Percentiles rank a stretch among this genome's conserved stretches.
These are phyloP conservation scores for Salix exigua DNA, from an alignment of 345 rosid genomes.

Conservation along the genomic window DNA sequence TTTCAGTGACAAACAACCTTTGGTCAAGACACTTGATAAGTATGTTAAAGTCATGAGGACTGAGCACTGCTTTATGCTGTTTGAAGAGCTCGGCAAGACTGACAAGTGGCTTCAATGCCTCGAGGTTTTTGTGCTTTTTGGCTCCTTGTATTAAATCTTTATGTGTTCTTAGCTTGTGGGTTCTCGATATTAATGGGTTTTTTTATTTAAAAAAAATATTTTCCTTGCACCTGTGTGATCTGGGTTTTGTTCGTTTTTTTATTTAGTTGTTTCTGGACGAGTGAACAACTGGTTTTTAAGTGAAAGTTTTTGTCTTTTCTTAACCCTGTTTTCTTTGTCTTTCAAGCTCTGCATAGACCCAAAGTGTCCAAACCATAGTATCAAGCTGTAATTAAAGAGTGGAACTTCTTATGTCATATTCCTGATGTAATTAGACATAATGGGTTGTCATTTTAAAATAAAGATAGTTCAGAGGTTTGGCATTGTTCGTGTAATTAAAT, in stretches of 20 bases:
- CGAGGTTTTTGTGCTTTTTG: slow-evolving; percentile 42
- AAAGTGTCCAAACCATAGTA: background rate
- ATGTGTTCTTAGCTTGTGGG: background rate
- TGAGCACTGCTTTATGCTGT: slow-evolving; percentile 79
- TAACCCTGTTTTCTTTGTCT: background rate
- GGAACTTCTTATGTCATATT: background rate
- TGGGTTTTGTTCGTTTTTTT: background rate
- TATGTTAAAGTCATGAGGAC: slow-evolving; percentile 62
- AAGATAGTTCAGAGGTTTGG: background rate
- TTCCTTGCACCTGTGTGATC: background rate
- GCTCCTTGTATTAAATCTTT: background rate
- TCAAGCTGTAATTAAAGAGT: background rate
- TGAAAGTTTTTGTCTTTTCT: background rate
- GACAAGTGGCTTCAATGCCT: slow-evolving; percentile 91
- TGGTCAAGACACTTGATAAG: slow-evolving; percentile 64
- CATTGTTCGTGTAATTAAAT: too few relatives aligned
- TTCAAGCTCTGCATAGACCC: background rate
- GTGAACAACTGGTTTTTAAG: background rate
- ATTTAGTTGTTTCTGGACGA: background rate
- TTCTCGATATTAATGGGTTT: slow-evolving; percentile 10
- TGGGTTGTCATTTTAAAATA: background rate
- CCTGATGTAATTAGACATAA: background rate
- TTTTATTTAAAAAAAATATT: background rate
- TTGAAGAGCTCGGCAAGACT: slow-evolving; percentile 83
- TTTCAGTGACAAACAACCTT: slow-evolving; percentile 53